Evolutionary conservation across 139 green algal genomes (phyloP).

Genomic region (Chlorella sp.): DNA sequence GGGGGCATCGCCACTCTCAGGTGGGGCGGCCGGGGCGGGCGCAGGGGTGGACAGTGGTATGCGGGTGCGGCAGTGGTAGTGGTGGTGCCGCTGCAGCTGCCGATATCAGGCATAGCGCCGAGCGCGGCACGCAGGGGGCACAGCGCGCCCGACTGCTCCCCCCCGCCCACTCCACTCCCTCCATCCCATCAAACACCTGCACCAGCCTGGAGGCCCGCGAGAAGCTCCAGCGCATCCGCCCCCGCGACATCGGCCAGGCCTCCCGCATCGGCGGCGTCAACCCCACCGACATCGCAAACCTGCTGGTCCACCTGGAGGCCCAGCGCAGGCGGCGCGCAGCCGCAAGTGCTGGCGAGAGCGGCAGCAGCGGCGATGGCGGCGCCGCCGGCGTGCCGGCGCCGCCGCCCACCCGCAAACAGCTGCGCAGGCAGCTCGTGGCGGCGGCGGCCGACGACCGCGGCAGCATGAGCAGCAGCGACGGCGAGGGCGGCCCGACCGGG

Average conservation of each 20-base stretch:
- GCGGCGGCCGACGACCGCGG: not conserved
- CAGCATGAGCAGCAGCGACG: not conserved
- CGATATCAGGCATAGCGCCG: too few species aligned
- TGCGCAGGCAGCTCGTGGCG: constrained; percentile 17
- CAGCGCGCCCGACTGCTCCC: too few species aligned
- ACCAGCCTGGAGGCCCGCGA: constrained; percentile 91
- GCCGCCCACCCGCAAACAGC: constrained; percentile 24
- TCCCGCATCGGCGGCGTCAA: constrained; percentile 91
- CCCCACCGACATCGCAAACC: constrained; percentile 89
- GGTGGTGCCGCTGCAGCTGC: too few species aligned
- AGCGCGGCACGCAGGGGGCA: too few species aligned
- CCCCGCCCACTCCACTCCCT: too few species aligned
- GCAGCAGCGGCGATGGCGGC: not conserved
- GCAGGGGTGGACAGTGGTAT: too few species aligned
- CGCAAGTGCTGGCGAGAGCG: not conserved
- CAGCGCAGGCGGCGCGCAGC: constrained; percentile 14
- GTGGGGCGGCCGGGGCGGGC: too few species aligned
- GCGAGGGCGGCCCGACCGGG: too few species aligned
- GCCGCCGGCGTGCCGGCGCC: not conserved
- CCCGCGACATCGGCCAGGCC: constrained; percentile 89
- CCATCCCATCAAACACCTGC: too few species aligned
- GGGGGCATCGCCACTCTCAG: constrained; percentile 70
- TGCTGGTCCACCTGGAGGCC: constrained; percentile 91
- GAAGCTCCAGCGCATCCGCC: constrained; percentile 82
- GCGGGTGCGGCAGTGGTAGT: too few species aligned